phyloP scores from a whole-genome alignment of 1,284 basidiomycete genomes.

The Apiotrichum domesticum region DNA sequence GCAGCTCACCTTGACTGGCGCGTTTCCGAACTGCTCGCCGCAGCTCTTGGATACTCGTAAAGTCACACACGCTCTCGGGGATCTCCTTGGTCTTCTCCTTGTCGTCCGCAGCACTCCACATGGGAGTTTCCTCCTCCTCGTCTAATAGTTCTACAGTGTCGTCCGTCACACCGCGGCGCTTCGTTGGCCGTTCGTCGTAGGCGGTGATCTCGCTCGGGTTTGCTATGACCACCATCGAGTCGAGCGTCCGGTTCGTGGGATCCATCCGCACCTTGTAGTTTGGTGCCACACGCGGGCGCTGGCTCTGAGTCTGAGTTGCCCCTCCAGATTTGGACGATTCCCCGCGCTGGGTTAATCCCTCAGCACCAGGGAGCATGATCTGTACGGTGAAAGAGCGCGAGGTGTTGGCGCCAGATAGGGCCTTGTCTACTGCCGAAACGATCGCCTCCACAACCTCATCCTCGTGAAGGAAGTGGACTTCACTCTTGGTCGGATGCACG shows the following conservation, averaged over 20 bases:
- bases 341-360: conserved; percentile 4
- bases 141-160: conserved; percentile 2
- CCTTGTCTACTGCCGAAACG: conserved; percentile 63
- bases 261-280: conserved; percentile 93
- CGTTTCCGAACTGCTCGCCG: conserved; percentile 57
- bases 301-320: neutral
- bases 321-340: neutral
- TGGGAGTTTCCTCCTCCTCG: conserved; percentile 23
- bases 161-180: conserved; percentile 21
- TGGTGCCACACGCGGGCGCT: conserved; percentile 50
- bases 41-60: conserved; percentile 71
- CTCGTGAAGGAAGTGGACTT: conserved; percentile 92
- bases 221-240: conserved; percentile 69
- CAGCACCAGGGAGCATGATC: conserved; percentile 47
- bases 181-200: conserved; percentile 23
- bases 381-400: conserved; percentile 76
- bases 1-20: conserved; percentile 63
- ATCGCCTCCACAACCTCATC: conserved; percentile 79
- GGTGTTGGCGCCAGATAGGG: conserved; percentile 60
- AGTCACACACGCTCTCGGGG: conserved; percentile 67
- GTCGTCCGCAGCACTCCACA: conserved; percentile 15
- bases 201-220: conserved; percentile 31
- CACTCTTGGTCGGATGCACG: conserved; percentile 95
- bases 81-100: conserved; percentile 55
- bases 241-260: conserved; percentile 76